phyloP scores from a whole-genome alignment of 2,329 filamentous ascomycete genomes.

The Aspergillus sp. region DNA sequence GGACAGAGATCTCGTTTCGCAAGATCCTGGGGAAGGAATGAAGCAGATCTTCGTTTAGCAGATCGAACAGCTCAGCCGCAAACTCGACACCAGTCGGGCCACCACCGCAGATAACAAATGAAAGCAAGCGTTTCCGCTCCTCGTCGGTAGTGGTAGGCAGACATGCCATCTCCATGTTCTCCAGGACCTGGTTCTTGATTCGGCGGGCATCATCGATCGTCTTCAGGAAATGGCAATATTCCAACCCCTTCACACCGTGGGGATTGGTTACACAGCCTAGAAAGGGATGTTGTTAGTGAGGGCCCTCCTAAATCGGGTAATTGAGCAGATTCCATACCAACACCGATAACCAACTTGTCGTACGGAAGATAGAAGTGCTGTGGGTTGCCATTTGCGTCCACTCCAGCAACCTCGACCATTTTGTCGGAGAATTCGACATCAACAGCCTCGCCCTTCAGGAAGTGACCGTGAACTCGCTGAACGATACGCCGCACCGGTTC shows the following conservation, averaged over 20 bases:
- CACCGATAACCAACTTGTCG: slow-evolving; percentile 90
- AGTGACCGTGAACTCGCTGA: slow-evolving; percentile 76
- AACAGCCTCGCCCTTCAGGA: slow-evolving; percentile 80
- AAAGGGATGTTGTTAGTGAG: slow-evolving; percentile 4
- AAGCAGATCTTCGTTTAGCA: slow-evolving; percentile 90
- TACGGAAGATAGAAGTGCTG: slow-evolving; percentile 91
- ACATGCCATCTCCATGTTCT: slow-evolving; percentile 86
- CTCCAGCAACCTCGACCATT: slow-evolving; percentile 79
- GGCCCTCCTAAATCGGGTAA: background rate
- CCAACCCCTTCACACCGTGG: slow-evolving; percentile 91
- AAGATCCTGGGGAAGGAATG: slow-evolving; percentile 81
- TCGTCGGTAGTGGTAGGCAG: slow-evolving; percentile 89
- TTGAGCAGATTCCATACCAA: slow-evolving; percentile 52
- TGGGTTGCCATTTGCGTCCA: slow-evolving; percentile 68
- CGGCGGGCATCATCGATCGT: slow-evolving; percentile 87
- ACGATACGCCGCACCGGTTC: slow-evolving; percentile 90
- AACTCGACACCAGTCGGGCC: slow-evolving; percentile 98
- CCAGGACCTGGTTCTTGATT: slow-evolving; percentile 84
- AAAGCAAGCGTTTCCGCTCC: slow-evolving; percentile 81
- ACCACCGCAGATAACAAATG: slow-evolving; percentile 93
- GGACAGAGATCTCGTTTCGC: slow-evolving; percentile 97
- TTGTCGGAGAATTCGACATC: slow-evolving; percentile 91
- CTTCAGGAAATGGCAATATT: slow-evolving; percentile 93
- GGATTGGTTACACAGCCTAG: slow-evolving; percentile 82
- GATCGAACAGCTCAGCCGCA: slow-evolving; percentile 91